These are phyloP conservation scores for Solioccasus polychromus DNA, from an alignment of 768 basidiomycete genomes.

Conservation along the genomic window DNA sequence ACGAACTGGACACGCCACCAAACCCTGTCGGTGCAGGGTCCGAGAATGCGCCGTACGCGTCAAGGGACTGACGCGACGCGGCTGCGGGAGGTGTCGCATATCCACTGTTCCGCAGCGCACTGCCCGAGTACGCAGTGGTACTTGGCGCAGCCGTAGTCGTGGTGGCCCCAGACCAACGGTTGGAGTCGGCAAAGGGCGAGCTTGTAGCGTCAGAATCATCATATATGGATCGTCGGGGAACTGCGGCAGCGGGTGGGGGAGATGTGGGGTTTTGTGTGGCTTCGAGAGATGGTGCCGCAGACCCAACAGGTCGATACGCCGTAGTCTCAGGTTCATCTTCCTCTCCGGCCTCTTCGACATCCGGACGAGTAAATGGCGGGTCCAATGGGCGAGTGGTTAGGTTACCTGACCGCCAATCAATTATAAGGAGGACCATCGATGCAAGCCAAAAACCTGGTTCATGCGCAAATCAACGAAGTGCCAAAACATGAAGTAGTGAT, in stretches of 20 bases:
- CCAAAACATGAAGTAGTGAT: not conserved
- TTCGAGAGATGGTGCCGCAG: constrained; percentile 31
- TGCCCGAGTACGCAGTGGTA: constrained; percentile 24
- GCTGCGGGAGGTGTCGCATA: constrained; percentile 33
- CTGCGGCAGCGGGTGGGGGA: constrained; percentile 5
- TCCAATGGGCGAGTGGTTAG: constrained; percentile 50
- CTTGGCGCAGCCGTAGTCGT: constrained; percentile 25
- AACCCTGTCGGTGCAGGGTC: constrained; percentile 83
- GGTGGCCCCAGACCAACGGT: constrained; percentile 42
- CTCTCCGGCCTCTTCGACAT: constrained; percentile 46
- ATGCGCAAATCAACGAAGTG: constrained; percentile 8
- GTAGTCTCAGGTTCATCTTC: constrained; percentile 52
- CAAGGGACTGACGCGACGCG: constrained; percentile 65
- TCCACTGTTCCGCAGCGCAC: constrained; percentile 19
- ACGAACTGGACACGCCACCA: constrained; percentile 38
- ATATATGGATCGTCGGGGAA: constrained; percentile 25
- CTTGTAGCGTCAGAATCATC: constrained; percentile 20
- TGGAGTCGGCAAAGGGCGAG: constrained; percentile 52
- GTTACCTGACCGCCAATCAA: constrained; percentile 78
- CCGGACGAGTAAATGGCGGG: constrained; percentile 71
- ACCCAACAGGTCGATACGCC: constrained; percentile 45
- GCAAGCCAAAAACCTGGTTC: constrained; percentile 69
- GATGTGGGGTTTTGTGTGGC: constrained; percentile 20
- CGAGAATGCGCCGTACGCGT: constrained; percentile 87
- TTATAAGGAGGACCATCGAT: constrained; percentile 60